A percentile compares a stretch with the other conserved stretches of the same genome.
Evolutionary conservation across 1,284 basidiomycete genomes (phyloP).

Genomic region (Meira miltonrushii): DNA sequence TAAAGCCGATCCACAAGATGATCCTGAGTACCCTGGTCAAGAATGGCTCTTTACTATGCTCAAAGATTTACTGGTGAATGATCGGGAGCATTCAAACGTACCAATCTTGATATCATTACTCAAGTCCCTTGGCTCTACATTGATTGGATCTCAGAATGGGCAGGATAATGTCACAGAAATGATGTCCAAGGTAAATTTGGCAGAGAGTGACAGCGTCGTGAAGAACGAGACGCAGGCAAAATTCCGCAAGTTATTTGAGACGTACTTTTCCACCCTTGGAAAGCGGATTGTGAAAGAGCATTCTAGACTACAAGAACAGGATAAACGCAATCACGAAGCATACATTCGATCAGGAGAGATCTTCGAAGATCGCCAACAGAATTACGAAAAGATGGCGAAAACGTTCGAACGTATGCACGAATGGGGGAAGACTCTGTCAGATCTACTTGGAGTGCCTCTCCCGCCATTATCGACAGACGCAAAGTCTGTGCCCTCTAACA

Average conservation of each 20-base stretch:
- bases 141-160: constrained; percentile 58
- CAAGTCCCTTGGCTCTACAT: constrained; percentile 74
- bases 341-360: constrained; percentile 98
- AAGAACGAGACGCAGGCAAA: constrained; percentile 76
- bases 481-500: constrained; percentile 52
- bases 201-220: constrained; percentile 49
- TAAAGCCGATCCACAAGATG: constrained; percentile 6
- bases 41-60: constrained; percentile 61
- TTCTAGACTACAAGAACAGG: constrained; percentile 90
- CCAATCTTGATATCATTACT: constrained; percentile 78
- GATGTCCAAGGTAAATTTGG: neutral
- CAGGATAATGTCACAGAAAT: constrained; percentile 58
- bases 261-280: constrained; percentile 83
- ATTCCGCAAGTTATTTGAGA: constrained; percentile 86
- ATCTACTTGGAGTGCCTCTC: constrained; percentile 73
- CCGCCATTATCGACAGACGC: constrained; percentile 75
- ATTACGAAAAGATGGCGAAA: constrained; percentile 96
- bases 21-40: constrained; percentile 12
- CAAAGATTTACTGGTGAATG: constrained; percentile 68
- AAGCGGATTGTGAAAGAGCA: constrained; percentile 89
- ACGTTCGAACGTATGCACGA: constrained; percentile 74
- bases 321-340: constrained; percentile 91
- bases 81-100: constrained; percentile 75
- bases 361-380: constrained; percentile 96
- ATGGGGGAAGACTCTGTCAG: constrained; percentile 64